Conservation (phyloP, 2,329 filamentous ascomycete genomes). For the Coniella lustricola region DNA sequence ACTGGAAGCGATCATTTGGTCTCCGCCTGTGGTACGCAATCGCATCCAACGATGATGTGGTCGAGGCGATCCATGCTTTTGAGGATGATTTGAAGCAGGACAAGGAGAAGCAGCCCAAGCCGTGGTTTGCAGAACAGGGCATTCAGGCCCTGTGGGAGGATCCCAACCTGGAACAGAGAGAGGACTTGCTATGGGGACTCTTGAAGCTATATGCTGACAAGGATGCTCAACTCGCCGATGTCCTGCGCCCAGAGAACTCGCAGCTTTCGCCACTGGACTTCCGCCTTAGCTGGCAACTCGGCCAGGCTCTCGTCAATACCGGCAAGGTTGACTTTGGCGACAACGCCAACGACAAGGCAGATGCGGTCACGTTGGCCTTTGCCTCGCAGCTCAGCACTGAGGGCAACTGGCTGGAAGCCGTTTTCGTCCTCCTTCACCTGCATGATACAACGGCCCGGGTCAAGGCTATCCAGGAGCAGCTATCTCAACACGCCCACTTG, state of each 20-base stretch:
- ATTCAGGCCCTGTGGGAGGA: constrained; percentile 55
- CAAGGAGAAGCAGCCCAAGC: constrained; percentile 64
- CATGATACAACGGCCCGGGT: constrained; percentile 54
- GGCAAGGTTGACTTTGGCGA: constrained; percentile 46
- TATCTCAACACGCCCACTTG: constrained; percentile 62
- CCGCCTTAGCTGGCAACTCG: constrained; percentile 78
- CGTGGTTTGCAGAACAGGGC: constrained; percentile 60
- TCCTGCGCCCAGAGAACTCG: constrained; percentile 69
- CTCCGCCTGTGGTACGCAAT: constrained; percentile 85
- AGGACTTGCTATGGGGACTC: constrained; percentile 82
- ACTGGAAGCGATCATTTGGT: constrained; percentile 92
- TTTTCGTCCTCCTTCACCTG: constrained; percentile 76
- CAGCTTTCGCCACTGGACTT: constrained; percentile 68
- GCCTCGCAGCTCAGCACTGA: constrained; percentile 55
- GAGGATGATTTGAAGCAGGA: constrained; percentile 64
- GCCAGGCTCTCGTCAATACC: constrained; percentile 53
- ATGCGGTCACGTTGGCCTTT: constrained; percentile 61
- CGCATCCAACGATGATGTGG: constrained; percentile 59
- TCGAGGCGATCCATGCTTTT: constrained; percentile 66
- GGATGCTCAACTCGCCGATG: constrained; percentile 54
- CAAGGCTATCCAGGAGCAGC: constrained; percentile 63
- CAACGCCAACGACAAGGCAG: constrained; percentile 52
- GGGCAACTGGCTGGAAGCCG: constrained; percentile 61
- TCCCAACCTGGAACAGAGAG: constrained; percentile 47
- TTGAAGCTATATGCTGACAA: constrained; percentile 70